These are phyloP conservation scores for Euptelea pleiosperma DNA, from an alignment of 164 flowering plant genomes.

Conservation along the genomic window DNA sequence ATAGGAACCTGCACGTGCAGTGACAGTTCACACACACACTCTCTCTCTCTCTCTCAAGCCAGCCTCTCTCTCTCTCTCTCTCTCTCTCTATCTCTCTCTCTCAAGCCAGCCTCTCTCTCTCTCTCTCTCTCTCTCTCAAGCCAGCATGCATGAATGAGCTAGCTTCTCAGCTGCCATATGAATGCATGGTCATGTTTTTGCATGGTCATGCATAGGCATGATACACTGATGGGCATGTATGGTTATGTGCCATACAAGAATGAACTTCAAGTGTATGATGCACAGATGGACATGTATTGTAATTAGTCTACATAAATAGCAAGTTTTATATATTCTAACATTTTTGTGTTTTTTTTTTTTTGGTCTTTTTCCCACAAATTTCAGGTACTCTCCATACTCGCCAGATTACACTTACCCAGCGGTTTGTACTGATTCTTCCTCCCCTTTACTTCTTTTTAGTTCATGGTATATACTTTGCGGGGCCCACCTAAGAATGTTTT, in stretches of 20 bases:
- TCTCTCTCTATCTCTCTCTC: not conserved
- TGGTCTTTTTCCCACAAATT: constrained; percentile 9
- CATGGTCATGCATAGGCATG: constrained; percentile 13
- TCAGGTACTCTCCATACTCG: constrained; percentile 75
- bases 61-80: not conserved
- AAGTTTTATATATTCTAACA: no score
- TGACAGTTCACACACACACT: no score
- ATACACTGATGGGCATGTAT: not conserved
- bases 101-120: no score
- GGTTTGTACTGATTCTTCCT: constrained; percentile 41
- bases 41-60: not conserved
- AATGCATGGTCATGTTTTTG: not conserved
- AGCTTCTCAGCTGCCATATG: not conserved
- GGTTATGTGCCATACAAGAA: no score
- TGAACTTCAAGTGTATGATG: no score
- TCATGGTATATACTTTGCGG: no score
- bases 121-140: not conserved
- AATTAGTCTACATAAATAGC: no score
- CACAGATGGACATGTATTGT: no score
- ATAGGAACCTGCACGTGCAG: no score
- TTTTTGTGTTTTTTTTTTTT: not conserved
- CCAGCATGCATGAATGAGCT: no score
- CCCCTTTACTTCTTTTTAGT: not conserved
- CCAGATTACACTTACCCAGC: constrained; percentile 71
- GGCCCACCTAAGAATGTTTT: no score